These are phyloP conservation scores for Salix exigua DNA, from an alignment of 345 rosid genomes.

Conservation along the genomic window DNA sequence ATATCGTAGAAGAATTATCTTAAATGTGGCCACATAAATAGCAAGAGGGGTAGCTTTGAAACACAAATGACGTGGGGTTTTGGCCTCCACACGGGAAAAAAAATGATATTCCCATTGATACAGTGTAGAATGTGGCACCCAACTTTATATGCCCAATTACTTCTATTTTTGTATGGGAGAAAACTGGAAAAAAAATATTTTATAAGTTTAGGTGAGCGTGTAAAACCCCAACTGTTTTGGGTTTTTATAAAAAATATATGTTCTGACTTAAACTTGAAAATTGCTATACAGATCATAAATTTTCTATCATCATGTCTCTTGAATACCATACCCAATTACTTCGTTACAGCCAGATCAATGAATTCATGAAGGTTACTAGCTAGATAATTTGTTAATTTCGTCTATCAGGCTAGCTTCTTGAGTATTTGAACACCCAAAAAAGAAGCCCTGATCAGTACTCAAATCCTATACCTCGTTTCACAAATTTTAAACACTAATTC, in stretches of 20 bases:
- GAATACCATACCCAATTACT: too few relatives aligned
- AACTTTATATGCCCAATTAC: not conserved
- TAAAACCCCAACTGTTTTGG: rapidly evolving
- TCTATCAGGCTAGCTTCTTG: not conserved
- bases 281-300: too few relatives aligned
- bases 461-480: not conserved
- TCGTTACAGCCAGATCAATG: not conserved
- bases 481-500: not conserved
- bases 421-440: not conserved
- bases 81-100: not conserved
- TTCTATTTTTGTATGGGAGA: too few relatives aligned
- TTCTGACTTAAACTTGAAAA: too few relatives aligned
- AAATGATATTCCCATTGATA: not conserved
- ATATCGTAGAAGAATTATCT: not conserved
- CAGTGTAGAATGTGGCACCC: not conserved
- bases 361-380: not conserved
- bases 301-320: too few relatives aligned
- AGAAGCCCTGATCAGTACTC: too few relatives aligned
- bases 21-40: not conserved
- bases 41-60: not conserved
- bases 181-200: too few relatives aligned
- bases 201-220: rapidly evolving
- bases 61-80: not conserved
- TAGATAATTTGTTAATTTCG: not conserved
- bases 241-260: too few relatives aligned